These are phyloP conservation scores for Deakozyma indianensis DNA, from an alignment of 805 yeast species.

Conservation along the genomic window DNA sequence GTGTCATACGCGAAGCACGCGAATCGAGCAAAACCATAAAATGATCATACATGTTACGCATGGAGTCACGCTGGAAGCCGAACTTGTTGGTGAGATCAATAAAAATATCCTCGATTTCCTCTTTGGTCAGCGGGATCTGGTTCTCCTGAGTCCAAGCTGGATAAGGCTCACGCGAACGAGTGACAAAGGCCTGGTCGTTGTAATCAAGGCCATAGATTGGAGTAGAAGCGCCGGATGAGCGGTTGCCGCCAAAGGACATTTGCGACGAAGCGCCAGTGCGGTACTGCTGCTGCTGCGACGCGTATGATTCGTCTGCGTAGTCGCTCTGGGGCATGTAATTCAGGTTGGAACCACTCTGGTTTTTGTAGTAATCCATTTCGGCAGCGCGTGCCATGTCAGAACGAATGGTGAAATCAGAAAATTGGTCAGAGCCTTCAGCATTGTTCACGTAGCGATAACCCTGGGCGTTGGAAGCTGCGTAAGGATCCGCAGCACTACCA, in stretches of 20 bases:
- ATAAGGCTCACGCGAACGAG: constrained; percentile 74
- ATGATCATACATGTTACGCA: constrained; percentile 68
- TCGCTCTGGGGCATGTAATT: constrained; percentile 19
- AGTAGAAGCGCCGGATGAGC: constrained; percentile 88
- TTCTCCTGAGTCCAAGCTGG: constrained; percentile 99
- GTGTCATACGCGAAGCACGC: constrained; percentile 64
- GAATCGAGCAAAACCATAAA: constrained; percentile 75
- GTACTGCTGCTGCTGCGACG: constrained; percentile 17
- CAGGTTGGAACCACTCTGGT: constrained; percentile 17
- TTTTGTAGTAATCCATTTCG: constrained; percentile 25
- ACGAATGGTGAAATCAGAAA: constrained; percentile 29
- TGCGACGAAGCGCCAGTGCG: constrained; percentile 27
- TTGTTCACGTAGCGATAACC: constrained; percentile 8
- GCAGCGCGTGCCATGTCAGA: constrained; percentile 25
- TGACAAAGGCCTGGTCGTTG: constrained; percentile 33
- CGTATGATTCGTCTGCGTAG: constrained; percentile 10
- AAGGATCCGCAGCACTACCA: constrained; percentile 30
- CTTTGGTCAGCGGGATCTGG: constrained; percentile 59
- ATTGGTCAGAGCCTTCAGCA: constrained; percentile 25
- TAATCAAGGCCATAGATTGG: constrained; percentile 70
- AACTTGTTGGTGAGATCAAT: constrained; percentile 42
- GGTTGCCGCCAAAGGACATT: constrained; percentile 68
- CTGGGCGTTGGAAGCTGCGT: constrained; percentile 26
- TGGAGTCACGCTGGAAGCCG: constrained; percentile 76
- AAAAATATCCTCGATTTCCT: constrained; percentile 49